Conservation (phyloP, 139 green algal genomes). For the Penium margaritaceum region DNA sequence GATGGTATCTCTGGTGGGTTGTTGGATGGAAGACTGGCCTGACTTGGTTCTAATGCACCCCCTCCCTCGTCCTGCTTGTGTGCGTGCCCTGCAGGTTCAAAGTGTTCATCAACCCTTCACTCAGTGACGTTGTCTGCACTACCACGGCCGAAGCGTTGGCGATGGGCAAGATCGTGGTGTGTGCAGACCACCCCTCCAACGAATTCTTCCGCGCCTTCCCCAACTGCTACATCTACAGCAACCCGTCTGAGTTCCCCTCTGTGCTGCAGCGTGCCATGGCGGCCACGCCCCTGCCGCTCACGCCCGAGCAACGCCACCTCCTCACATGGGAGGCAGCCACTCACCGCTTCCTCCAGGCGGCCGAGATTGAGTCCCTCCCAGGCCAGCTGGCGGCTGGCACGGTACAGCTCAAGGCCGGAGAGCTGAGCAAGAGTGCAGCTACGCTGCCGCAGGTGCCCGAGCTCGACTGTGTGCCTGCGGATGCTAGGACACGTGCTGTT, state of each 20-base stretch:
- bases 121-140: constrained; percentile 91
- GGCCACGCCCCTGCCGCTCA: constrained; percentile 60
- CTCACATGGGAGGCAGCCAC: constrained; percentile 94
- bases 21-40: no score
- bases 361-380: no score
- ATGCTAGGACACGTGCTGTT: no score
- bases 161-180: constrained; percentile 97
- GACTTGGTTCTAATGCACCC: no score
- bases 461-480: no score
- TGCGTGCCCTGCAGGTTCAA: constrained; percentile 71
- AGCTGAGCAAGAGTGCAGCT: no score
- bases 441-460: no score
- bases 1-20: no score
- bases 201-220: constrained; percentile 80
- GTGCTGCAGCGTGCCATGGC: constrained; percentile 51
- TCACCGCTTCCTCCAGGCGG: constrained; percentile 86
- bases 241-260: constrained; percentile 1
- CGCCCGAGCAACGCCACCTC: constrained; percentile 58
- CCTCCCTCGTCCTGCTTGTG: no score
- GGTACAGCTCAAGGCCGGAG: no score
- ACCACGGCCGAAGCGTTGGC: constrained; percentile 94
- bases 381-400: no score
- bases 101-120: constrained; percentile 91
- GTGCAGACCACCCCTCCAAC: constrained; percentile 89
- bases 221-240: constrained; percentile 81